Evolutionary conservation across 208 protist genomes (phyloP), one percentile per base, ranked within the genome.

Genomic region (Wallacemonas sp.): DNA sequence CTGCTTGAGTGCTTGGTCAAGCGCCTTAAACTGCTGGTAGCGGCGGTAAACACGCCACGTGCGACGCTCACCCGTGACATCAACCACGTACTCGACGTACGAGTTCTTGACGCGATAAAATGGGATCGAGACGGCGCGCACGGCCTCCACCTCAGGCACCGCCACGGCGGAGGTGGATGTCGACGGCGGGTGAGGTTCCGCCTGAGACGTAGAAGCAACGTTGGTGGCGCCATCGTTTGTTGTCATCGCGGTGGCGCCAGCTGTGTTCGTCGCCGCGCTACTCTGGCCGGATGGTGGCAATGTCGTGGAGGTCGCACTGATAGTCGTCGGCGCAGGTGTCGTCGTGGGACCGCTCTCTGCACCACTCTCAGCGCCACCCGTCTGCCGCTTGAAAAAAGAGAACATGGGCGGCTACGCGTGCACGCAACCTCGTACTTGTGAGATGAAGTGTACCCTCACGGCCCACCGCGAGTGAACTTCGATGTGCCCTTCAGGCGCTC

Each of bases 11-110:
- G 70, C 72, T 19, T 83, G 79, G 46, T 92, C 83, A 21, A 94
- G 76, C 3, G 67, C 38, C 45, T 89, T 92, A 42, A 94, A 94
- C 68, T 91, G 83, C 36, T 94, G 85, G 53, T 94, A 94, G 17
- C 89, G 85, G 6, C 89, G 74, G 66, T 85, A 89, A 19, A 94
- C 85, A 0, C 81, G 76, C 82, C 85, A 92, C 8, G 66, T 62
- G 30, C 61, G 39, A 66, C 63, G 58, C 68, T 65, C 45, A 48
- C 79, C 30, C 61, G 68, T 70, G 44, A 85, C 90, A 41, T 87
- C 81, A 41, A 93, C 75, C 0, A 85, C 76, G 63, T 93, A 93
- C 63, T 93, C 87, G 3, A 93, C 80, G 44, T 80, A 89, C 41
- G 44, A 82, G 15, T 76, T 76, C 34, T 77, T 78, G 27, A 93